phyloP scores from a whole-genome alignment of 106 monocot genomes.

The Platanthera zijinensis region DNA sequence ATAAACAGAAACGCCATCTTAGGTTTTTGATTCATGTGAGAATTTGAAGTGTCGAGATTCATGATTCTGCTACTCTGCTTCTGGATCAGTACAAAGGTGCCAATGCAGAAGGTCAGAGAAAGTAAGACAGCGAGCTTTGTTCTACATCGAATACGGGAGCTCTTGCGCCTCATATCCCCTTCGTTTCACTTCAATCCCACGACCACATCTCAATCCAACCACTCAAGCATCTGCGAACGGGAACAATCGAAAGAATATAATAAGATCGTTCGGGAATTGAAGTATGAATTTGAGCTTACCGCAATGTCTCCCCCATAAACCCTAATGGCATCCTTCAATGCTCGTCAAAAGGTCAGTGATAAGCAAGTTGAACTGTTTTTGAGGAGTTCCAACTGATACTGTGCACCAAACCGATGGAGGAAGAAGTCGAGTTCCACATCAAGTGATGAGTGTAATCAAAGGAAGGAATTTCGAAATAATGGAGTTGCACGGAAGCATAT shows the following conservation, averaged over 20 bases:
- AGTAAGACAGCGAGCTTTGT: conserved; percentile 22
- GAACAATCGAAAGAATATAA: background rate
- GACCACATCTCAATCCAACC: background rate
- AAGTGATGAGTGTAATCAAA: background rate
- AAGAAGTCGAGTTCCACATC: background rate
- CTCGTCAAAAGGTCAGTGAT: background rate
- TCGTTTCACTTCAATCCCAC: conserved; percentile 4
- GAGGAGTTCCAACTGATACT: background rate
- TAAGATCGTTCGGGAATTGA: background rate
- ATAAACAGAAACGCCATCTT: conserved; percentile 94
- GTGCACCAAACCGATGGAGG: background rate
- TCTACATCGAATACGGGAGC: conserved; percentile 21
- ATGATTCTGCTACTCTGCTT: conserved; percentile 15
- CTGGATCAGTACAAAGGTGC: conserved; percentile 30
- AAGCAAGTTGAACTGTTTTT: background rate
- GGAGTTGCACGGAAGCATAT: no score
- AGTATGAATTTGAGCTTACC: background rate
- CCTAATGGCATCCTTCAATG: background rate
- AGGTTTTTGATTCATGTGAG: conserved; percentile 13
- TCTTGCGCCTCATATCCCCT: conserved; percentile 54
- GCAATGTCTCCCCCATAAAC: background rate
- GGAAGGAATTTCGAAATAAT: background rate
- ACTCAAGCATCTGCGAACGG: background rate
- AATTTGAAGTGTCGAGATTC: background rate
- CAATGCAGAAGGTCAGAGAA: conserved; percentile 37